These are phyloP conservation scores for Apiospora rasikravindrae DNA, from an alignment of 2,329 filamentous ascomycete genomes.

Conservation along the genomic window DNA sequence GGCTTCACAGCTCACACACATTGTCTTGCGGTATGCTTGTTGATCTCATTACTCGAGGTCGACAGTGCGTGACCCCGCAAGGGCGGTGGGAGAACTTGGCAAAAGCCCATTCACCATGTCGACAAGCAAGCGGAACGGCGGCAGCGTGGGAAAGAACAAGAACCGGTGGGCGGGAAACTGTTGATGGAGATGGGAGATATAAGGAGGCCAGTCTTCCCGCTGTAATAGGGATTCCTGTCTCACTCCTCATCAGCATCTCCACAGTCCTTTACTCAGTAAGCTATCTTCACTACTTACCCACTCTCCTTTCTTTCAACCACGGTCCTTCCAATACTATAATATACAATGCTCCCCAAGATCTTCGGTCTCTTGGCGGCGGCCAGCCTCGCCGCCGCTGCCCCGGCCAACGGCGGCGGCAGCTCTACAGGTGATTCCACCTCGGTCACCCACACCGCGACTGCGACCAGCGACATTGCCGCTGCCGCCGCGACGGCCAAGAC, in stretches of 20 bases:
- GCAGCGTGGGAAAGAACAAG: too few relatives aligned
- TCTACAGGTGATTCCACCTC: not conserved
- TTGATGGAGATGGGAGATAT: not conserved
- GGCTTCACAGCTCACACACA: not conserved
- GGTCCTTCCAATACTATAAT: not conserved
- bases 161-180: not conserved
- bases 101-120: not conserved
- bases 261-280: not conserved
- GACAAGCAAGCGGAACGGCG: not conserved
- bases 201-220: not conserved
- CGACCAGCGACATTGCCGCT: slow-evolving; percentile 55
- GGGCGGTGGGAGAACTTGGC: not conserved
- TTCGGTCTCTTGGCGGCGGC: slow-evolving; percentile 1
- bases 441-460: slow-evolving; percentile 54
- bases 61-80: not conserved
- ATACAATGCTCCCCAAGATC: not conserved
- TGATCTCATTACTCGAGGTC: not conserved
- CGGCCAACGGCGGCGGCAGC: not conserved
- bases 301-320: not conserved
- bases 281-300: not conserved
- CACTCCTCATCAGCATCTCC: not conserved
- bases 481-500: slow-evolving; percentile 66
- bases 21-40: not conserved
- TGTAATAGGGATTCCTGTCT: not conserved
- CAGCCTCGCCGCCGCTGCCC: not conserved